Evolutionary conservation across 1,139 yeast species (phyloP).

Genomic region (Magnusiomyces tetraspermus): DNA sequence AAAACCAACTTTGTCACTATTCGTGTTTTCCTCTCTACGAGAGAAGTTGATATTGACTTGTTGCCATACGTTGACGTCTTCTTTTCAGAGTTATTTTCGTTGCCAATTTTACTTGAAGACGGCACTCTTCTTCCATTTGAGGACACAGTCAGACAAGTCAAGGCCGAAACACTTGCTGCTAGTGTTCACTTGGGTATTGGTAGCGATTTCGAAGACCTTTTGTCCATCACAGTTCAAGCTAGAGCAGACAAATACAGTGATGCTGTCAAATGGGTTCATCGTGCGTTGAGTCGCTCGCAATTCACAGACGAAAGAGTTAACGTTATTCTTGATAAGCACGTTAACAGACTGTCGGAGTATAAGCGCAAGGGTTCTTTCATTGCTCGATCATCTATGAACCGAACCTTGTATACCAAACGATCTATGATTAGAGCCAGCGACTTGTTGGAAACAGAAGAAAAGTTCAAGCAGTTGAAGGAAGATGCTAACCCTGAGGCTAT

Average conservation of each 20-base stretch:
- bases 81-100: constrained; percentile 55
- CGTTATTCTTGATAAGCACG: constrained; percentile 61
- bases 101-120: constrained; percentile 60
- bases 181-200: constrained; percentile 48
- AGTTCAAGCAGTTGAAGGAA: constrained; percentile 41
- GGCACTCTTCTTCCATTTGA: constrained; percentile 58
- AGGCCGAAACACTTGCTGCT: constrained; percentile 60
- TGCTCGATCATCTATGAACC: constrained; percentile 53
- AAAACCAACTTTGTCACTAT: constrained; percentile 75
- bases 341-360: constrained; percentile 66
- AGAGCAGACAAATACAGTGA: constrained; percentile 51
- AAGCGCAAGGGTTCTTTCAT: constrained; percentile 73
- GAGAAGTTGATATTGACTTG: constrained; percentile 45
- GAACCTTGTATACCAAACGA: constrained; percentile 45
- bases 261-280: constrained; percentile 69
- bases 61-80: constrained; percentile 57
- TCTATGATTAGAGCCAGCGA: constrained; percentile 65
- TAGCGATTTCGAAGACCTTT: constrained; percentile 50
- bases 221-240: constrained; percentile 50
- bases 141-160: constrained; percentile 60
- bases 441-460: constrained; percentile 50
- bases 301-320: constrained; percentile 67
- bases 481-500: constrained; percentile 44
- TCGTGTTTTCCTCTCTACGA: constrained; percentile 54
- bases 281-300: constrained; percentile 52